Conservation (phyloP, 805 yeast genomes). For the Candida adriatica region DNA sequence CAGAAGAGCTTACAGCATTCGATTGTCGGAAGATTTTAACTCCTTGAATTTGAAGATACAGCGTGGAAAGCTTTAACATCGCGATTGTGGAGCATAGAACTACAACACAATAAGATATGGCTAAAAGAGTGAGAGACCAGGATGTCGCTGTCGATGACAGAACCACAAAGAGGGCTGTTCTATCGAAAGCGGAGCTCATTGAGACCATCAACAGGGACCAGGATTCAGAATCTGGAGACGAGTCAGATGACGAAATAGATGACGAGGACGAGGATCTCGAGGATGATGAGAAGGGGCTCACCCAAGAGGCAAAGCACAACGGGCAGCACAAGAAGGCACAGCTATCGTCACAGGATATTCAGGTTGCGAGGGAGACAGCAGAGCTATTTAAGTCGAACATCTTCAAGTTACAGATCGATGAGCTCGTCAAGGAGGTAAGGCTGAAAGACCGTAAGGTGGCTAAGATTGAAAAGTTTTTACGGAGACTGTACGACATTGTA, state of each 20-base stretch:
- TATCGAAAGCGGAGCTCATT: constrained; percentile 19
- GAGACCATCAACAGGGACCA: constrained; percentile 9
- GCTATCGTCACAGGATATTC: constrained; percentile 74
- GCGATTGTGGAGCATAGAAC: too few species aligned
- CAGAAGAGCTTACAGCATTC: too few species aligned
- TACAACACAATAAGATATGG: too few species aligned
- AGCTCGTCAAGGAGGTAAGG: constrained; percentile 72
- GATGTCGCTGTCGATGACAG: constrained; percentile 11
- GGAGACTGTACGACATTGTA: constrained; percentile 61
- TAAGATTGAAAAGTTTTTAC: constrained; percentile 68
- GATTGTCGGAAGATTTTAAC: too few species aligned
- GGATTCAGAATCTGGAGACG: too few species aligned
- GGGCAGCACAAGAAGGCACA: background rate
- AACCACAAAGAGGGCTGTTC: constrained; percentile 14
- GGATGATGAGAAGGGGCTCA: constrained; percentile 25
- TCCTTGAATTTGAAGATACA: too few species aligned
- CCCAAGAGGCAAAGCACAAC: background rate
- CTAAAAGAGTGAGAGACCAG: constrained; percentile 16
- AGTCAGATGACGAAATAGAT: background rate
- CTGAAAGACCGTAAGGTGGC: constrained; percentile 62
- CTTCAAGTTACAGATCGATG: constrained; percentile 93
- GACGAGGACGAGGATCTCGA: constrained; percentile 20
- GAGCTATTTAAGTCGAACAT: constrained; percentile 92
- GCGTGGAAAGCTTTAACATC: too few species aligned
- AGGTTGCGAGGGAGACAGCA: constrained; percentile 87